Base-by-base conservation (phyloP, 192 early-diverging fungal species). In the Gryganskiella cystojenkinii region DNA sequence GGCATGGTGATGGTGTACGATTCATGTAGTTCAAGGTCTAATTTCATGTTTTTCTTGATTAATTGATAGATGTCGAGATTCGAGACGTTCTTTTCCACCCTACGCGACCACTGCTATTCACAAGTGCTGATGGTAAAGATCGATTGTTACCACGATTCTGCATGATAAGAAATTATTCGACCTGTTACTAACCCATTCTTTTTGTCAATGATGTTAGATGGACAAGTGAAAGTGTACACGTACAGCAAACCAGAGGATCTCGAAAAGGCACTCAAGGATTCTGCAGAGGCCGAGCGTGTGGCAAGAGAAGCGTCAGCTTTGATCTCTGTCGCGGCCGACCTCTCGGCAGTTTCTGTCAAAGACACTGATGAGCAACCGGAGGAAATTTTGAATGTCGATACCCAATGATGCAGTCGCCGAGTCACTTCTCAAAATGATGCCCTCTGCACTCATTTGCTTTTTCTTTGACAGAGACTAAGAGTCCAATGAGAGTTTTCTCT, bases 41-140 rank as follows among this genome's bases (percentile, higher is more conserved):
- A n/a, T n/a, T n/a, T n/a, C n/a, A n/a, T n/a, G n/a, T n/a, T n/a
- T n/a, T 13, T 40, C 37, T 40, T 40, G 37, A 40, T n/a, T n/a
- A n/a, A 15, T 17, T 34, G 8, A 49, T 66, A 86, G 93, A 92
- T 30, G 85, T 96, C 10, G 96, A 98, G 74, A 92, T 98, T n/a
- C 88, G 96, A 37, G 96, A 98, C 82, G 90, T 95, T 34, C 84
- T 95, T 47, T 93, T 96, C 76, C 96, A 97, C 64, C 95, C 95
- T 33, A 89, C 86, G 20, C 82, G 87, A 47, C 90, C 91, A 30
- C 73, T 95, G 2, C 31, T 98, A 54, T 91, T 96, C 59, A 93
- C 96, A 7, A 92, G 93, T 81, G 90, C 85, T 33, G 96, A 98
- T 80, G 93, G 92, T 91, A 84, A 82, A 67, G 56, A 4, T 22